Evolutionary conservation across 148 eudicot genomes (phyloP), one percentile per base, ranked within the genome.

Genomic region (Rhododendron molle): DNA sequence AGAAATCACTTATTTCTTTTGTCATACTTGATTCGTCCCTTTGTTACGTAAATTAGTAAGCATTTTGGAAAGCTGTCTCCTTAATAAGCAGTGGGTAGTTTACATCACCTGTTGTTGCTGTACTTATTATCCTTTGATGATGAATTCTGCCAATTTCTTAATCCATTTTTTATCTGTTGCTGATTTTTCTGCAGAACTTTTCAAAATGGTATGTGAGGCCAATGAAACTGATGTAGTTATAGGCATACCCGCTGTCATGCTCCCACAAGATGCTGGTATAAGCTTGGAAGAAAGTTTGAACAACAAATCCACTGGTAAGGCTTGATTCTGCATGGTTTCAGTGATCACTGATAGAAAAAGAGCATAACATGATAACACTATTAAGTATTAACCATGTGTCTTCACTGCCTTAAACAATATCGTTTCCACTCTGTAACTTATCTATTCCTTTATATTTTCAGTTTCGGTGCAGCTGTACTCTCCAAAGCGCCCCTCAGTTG

Each of bases 391-490:
- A 3, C 23, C 5, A 36, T 20, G 47, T 20, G 23, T 44, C n/a
- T 69, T 46, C 38, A 34, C 47, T 65, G 56, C 30, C 38, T 43
- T 12, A 26, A 38, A 28, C 15, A 15, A 69, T 83, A 44, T 46
- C 15, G 8, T 65, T 69, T 50, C 74, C 85, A 16, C 76, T 81
- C 81, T 83, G 72, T 86, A 82, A 85, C 90, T 90, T 89, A 90
- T 89, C 83, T 86, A 87, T 80, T 83, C 88, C 16, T 54, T 54
- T 92, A 89, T 88, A 84, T 90, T 85, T 90, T 86, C 94, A 97
- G 99, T 97, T 91, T 89, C 92, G 84, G 93, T 97, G 93, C 99
- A 97, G 95, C 89, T 97, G 78, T 95, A 94, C 87, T 97, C 99
- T 76, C 99, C 99, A 56, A 87, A 86, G 83, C 98, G 99, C 82